These are phyloP conservation scores for Phytophthora sp. DNA, from an alignment of 352 stramenopile genomes.

Conservation along the genomic window DNA sequence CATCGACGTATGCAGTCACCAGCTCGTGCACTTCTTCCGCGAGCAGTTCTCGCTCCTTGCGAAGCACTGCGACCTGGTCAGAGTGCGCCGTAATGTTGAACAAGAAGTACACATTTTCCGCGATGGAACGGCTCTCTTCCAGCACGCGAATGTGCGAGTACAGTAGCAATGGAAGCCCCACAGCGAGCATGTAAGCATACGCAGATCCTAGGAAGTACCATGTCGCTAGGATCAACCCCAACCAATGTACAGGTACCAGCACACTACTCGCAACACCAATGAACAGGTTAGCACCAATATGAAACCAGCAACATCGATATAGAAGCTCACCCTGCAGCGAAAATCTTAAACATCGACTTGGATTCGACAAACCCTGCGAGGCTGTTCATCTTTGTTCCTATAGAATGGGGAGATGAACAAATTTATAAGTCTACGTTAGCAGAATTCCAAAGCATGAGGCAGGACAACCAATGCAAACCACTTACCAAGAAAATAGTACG, in stretches of 20 bases:
- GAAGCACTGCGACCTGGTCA: slow-evolving; percentile 61
- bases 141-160: slow-evolving; percentile 83
- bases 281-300: slow-evolving; percentile 12
- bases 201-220: slow-evolving; percentile 61
- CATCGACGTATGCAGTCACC: slow-evolving; percentile 57
- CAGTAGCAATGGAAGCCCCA: slow-evolving; percentile 66
- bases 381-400: slow-evolving; percentile 74
- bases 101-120: slow-evolving; percentile 80
- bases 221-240: slow-evolving; percentile 59
- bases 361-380: slow-evolving; percentile 74
- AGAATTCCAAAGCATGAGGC: background rate
- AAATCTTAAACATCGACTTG: slow-evolving; percentile 86
- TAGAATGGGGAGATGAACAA: background rate
- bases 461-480: slow-evolving; percentile 1
- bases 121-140: slow-evolving; percentile 76
- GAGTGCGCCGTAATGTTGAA: slow-evolving; percentile 73
- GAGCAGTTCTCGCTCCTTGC: slow-evolving; percentile 57
- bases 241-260: slow-evolving; percentile 71
- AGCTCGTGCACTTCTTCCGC: slow-evolving; percentile 63
- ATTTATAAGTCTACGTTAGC: background rate
- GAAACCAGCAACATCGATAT: too few species aligned
- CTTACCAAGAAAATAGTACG: slow-evolving; percentile 83
- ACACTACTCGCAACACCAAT: slow-evolving; percentile 38
- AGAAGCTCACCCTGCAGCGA: slow-evolving; percentile 55
- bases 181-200: slow-evolving; percentile 64